phyloP scores from a whole-genome alignment of 208 protist genomes.

The Leishmania mexicana region DNA sequence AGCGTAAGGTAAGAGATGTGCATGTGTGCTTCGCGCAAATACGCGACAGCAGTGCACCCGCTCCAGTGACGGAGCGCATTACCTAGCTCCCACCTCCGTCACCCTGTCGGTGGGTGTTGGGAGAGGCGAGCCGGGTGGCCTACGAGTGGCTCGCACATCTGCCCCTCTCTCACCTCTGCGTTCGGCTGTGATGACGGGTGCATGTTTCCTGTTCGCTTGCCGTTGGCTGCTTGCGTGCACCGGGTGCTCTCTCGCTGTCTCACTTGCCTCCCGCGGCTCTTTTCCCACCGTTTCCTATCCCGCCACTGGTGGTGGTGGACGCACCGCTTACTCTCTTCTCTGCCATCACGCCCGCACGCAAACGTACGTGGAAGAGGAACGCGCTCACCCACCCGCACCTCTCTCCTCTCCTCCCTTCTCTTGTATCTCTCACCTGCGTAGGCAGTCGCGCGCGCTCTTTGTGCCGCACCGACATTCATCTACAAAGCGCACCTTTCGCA shows the following conservation, averaged over 20 bases:
- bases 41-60: neutral
- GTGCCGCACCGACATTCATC: neutral
- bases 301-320: neutral
- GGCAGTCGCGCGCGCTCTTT: neutral
- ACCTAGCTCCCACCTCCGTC: neutral
- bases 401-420: neutral
- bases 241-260: neutral
- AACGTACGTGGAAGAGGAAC: neutral
- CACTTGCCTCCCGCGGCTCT: neutral
- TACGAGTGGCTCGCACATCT: neutral
- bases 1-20: neutral
- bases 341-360: neutral
- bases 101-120: neutral
- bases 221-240: neutral
- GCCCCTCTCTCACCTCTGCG: neutral
- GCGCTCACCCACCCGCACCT: too few species aligned
- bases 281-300: neutral
- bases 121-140: neutral
- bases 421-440: neutral
- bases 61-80: neutral
- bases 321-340: neutral
- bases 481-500: neutral
- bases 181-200: neutral
- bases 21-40: neutral
- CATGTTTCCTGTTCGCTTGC: neutral